Percentiles rank a stretch among this genome's conserved stretches.
Evolutionary conservation across 129 eudicot genomes (phyloP).

Genomic region (Artemisia annua): DNA sequence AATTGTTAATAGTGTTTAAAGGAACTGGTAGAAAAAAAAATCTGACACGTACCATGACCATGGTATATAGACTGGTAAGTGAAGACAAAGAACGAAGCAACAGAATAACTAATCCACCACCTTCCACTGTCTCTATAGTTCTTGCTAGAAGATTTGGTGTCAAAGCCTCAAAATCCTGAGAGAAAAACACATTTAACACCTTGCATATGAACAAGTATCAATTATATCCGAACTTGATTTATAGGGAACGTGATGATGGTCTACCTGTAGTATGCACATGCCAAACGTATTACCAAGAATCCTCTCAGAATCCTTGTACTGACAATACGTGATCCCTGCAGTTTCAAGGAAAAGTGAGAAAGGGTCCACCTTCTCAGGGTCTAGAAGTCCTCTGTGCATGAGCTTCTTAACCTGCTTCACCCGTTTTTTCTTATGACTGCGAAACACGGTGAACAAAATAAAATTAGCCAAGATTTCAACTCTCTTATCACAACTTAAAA

Average conservation of each 20-base stretch:
- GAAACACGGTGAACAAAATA: slow-evolving; percentile 3
- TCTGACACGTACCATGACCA: slow-evolving; percentile 80
- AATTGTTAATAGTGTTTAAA: background rate
- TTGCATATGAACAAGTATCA: slow-evolving; percentile 1
- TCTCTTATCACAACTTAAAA: too few species aligned
- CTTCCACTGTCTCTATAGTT: slow-evolving; percentile 98
- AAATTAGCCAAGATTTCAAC: slow-evolving; percentile 16
- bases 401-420: slow-evolving; percentile 70
- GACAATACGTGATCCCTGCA: slow-evolving; percentile 67
- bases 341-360: slow-evolving; percentile 79
- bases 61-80: slow-evolving; percentile 84
- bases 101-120: slow-evolving; percentile 84
- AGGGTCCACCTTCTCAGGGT: slow-evolving; percentile 76
- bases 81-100: slow-evolving; percentile 87
- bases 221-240: background rate
- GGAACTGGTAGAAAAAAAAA: background rate
- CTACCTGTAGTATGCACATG: slow-evolving; percentile 95
- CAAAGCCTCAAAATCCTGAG: slow-evolving; percentile 91
- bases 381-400: slow-evolving; percentile 64
- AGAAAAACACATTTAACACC: background rate
- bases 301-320: slow-evolving; percentile 89
- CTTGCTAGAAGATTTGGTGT: slow-evolving; percentile 95
- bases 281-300: slow-evolving; percentile 91
- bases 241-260: slow-evolving; percentile 12
- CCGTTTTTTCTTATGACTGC: slow-evolving; percentile 82